These are phyloP conservation scores for Micractinium conductrix DNA, from an alignment of 139 green algal species.

Conservation along the genomic window DNA sequence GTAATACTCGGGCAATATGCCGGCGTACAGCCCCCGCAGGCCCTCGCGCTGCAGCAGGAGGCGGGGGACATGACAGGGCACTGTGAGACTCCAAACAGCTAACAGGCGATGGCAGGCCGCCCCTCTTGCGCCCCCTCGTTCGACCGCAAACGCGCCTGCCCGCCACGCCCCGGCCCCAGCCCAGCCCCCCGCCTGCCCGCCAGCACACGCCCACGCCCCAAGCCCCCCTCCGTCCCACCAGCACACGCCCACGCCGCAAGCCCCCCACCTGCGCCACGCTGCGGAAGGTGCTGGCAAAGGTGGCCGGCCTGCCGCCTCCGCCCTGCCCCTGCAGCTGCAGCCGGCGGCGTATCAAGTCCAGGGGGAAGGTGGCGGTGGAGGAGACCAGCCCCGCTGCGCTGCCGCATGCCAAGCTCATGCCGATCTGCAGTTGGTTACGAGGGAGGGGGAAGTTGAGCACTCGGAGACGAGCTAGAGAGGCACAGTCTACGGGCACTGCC, in stretches of 20 bases:
- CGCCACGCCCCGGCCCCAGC: too few relatives aligned
- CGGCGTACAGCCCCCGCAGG: conserved; percentile 78
- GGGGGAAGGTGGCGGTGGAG: conserved; percentile 87
- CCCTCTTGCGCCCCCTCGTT: neutral
- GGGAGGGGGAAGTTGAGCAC: neutral
- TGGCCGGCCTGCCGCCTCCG: conserved; percentile 40
- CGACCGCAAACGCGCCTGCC: neutral
- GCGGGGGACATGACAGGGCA: neutral
- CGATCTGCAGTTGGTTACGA: conserved; percentile 24
- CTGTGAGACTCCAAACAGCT: too few relatives aligned
- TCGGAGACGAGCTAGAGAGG: neutral
- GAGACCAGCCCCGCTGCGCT: conserved; percentile 81
- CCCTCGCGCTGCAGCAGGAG: conserved; percentile 50
- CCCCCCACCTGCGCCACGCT: conserved; percentile 44
- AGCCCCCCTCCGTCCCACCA: neutral
- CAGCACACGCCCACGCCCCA: neutral
- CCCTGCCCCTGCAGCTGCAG: conserved; percentile 81
- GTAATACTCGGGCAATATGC: conserved; percentile 90
- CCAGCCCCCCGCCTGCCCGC: neutral
- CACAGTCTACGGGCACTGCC: too few relatives aligned
- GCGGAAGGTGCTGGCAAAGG: conserved; percentile 62
- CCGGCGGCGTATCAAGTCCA: conserved; percentile 86
- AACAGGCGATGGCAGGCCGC: too few relatives aligned
- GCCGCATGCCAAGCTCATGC: conserved; percentile 79
- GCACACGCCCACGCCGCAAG: neutral